phyloP scores from a whole-genome alignment of 768 basidiomycete species.

The Lactarius sanguifluus region DNA sequence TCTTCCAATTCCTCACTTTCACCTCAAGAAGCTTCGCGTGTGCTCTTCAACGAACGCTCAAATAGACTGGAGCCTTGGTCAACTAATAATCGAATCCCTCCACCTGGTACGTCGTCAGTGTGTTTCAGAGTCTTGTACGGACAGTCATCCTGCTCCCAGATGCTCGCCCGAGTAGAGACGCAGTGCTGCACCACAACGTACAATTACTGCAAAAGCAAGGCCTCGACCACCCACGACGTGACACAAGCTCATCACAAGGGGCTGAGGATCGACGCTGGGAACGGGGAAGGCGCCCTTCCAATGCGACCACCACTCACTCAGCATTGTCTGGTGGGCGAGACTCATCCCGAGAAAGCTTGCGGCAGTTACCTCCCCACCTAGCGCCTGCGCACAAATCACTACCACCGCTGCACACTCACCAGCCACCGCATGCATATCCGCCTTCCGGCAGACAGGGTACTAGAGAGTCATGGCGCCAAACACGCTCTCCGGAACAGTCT shows the following conservation, averaged over 20 bases:
- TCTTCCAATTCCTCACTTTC: constrained; percentile 45
- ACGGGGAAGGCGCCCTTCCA: constrained; percentile 27
- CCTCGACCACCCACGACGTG: constrained; percentile 32
- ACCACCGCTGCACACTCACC: constrained; percentile 23
- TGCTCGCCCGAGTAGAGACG: constrained; percentile 48
- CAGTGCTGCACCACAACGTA: constrained; percentile 45
- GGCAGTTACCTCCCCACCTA: constrained; percentile 29
- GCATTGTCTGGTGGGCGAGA: constrained; percentile 25
- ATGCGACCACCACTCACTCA: constrained; percentile 22
- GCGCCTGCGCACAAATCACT: constrained; percentile 15
- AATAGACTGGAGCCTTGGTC: constrained; percentile 86
- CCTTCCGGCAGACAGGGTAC: constrained; percentile 20
- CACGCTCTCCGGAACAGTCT: constrained; percentile 22
- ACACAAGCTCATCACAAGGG: constrained; percentile 25
- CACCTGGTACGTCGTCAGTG: constrained; percentile 33
- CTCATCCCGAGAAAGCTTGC: constrained; percentile 27
- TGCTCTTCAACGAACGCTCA: constrained; percentile 93
- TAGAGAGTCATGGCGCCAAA: constrained; percentile 28
- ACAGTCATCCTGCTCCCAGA: constrained; percentile 42
- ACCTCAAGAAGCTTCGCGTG: constrained; percentile 60
- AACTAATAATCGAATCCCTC: constrained; percentile 46
- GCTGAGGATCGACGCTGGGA: constrained; percentile 27
- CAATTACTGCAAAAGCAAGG: constrained; percentile 62
- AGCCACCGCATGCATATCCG: constrained; percentile 12
- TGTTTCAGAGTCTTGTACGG: constrained; percentile 27